Percentiles rank a stretch among this genome's conserved stretches.
Conservation (phyloP, 805 yeast species). For the Ogataea naganishii region DNA sequence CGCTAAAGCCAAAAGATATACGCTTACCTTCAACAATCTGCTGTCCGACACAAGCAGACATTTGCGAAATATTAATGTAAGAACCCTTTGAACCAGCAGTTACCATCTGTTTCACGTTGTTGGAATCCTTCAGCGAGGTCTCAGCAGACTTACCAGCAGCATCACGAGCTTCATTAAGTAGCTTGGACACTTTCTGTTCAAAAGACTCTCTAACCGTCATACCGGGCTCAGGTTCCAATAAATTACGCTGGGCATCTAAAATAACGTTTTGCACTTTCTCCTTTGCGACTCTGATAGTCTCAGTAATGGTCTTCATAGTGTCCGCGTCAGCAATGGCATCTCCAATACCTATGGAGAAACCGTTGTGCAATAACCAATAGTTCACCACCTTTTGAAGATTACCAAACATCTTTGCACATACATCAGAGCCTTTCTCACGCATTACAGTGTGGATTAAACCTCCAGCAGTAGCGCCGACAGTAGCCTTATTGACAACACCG, state of each 20-base stretch:
- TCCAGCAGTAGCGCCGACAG: slow-evolving; percentile 98
- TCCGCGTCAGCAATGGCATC: slow-evolving; percentile 98
- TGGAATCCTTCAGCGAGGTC: slow-evolving; percentile 85
- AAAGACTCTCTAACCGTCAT: slow-evolving; percentile 98
- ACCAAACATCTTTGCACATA: slow-evolving; percentile 86
- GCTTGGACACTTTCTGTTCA: slow-evolving; percentile 93
- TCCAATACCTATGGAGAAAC: slow-evolving; percentile 99
- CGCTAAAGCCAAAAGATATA: slow-evolving; percentile 94
- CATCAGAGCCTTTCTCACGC: slow-evolving; percentile 92
- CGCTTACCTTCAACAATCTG: slow-evolving; percentile 99
- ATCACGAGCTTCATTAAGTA: slow-evolving; percentile 96
- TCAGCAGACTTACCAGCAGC: slow-evolving; percentile 99
- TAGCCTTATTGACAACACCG: slow-evolving; percentile 97
- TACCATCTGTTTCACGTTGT: slow-evolving; percentile 98
- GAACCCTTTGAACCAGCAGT: slow-evolving; percentile 99
- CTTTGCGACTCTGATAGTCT: slow-evolving; percentile 89
- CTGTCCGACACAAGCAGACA: slow-evolving; percentile 99
- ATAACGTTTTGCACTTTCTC: slow-evolving; percentile 91
- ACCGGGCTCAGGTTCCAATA: slow-evolving; percentile 94
- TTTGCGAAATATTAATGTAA: slow-evolving; percentile 95
- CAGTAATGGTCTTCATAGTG: slow-evolving; percentile 90
- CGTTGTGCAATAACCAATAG: slow-evolving; percentile 92
- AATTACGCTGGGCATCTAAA: slow-evolving; percentile 82
- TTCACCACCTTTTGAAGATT: slow-evolving; percentile 92
- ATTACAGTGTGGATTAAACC: slow-evolving; percentile 96